Evolutionary conservation across 2,329 filamentous ascomycete species (phyloP).

Genomic region (Diaporthe sp.): DNA sequence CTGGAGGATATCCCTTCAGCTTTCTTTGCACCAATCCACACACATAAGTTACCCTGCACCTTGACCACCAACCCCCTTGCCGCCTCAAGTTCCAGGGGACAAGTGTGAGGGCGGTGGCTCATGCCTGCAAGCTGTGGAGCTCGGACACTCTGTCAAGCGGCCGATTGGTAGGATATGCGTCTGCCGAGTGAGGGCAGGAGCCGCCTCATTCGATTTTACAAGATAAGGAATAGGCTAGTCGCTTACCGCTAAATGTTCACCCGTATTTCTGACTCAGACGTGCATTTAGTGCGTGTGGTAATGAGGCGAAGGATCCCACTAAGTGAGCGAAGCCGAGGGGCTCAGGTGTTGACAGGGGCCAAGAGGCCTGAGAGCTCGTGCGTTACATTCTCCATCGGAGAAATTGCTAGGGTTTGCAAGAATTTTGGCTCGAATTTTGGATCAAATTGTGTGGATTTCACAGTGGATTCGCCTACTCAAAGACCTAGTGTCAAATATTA

Average conservation of each 20-base stretch:
- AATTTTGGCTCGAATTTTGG: no score
- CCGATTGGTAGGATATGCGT: neutral
- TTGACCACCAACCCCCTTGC: neutral
- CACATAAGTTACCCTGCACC: neutral
- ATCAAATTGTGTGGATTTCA: no score
- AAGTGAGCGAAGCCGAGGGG: no score
- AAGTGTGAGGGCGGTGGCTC: neutral
- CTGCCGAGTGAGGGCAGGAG: neutral
- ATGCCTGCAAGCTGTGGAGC: neutral
- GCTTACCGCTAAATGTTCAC: neutral
- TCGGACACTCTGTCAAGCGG: neutral
- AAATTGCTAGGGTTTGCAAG: no score
- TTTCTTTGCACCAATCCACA: neutral
- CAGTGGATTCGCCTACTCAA: no score
- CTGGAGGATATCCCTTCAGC: neutral
- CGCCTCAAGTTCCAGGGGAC: neutral
- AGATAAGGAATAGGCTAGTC: neutral
- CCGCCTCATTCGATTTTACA: neutral
- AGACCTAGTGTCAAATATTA: no score
- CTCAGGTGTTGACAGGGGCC: no score
- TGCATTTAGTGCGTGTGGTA: neutral
- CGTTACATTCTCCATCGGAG: no score
- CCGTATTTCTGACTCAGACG: neutral
- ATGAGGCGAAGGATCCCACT: neutral
- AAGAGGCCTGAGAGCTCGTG: no score